A percentile compares a stretch with the other conserved stretches of the same genome.
These are phyloP conservation scores for Urochloa ruziziensis DNA, from an alignment of 176 grass and related monocot genomes.

Conservation along the genomic window DNA sequence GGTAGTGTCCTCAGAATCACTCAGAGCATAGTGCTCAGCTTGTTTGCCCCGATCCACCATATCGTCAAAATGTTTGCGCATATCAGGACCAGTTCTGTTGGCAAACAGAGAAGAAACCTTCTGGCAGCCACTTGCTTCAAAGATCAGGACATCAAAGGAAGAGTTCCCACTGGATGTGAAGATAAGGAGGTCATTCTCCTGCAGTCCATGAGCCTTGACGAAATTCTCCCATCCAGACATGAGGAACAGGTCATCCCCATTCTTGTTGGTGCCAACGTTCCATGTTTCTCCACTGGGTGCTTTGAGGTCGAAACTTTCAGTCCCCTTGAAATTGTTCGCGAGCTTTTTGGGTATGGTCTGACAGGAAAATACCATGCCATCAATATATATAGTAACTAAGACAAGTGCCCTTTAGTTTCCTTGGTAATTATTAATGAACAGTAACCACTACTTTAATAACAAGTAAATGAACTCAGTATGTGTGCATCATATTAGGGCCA, in stretches of 20 bases:
- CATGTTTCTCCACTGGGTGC: slow-evolving; percentile 33
- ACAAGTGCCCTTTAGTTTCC: background rate
- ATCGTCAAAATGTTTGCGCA: background rate
- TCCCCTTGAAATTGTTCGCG: slow-evolving; percentile 18
- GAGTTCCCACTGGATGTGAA: slow-evolving; percentile 33
- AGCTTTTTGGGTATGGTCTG: slow-evolving; percentile 35
- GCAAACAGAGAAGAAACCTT: slow-evolving; percentile 30
- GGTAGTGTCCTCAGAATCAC: background rate
- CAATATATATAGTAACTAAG: background rate
- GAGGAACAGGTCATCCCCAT: slow-evolving; percentile 12
- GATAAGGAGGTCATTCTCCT: slow-evolving; percentile 48
- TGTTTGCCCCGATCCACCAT: background rate
- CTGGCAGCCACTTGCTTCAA: slow-evolving; percentile 40
- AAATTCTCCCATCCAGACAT: slow-evolving; percentile 49
- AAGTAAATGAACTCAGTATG: background rate
- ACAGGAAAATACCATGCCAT: background rate
- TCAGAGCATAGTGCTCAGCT: background rate
- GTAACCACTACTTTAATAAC: background rate
- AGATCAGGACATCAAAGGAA: slow-evolving; percentile 52
- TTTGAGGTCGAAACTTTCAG: slow-evolving; percentile 25
- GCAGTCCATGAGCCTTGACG: slow-evolving; percentile 38
- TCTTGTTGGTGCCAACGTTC: background rate
- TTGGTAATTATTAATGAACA: background rate
- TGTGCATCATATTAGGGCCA: background rate
- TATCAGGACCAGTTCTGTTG: background rate